phyloP scores from a whole-genome alignment of 148 eudicot species.

The Vaccinium myrtillus region DNA sequence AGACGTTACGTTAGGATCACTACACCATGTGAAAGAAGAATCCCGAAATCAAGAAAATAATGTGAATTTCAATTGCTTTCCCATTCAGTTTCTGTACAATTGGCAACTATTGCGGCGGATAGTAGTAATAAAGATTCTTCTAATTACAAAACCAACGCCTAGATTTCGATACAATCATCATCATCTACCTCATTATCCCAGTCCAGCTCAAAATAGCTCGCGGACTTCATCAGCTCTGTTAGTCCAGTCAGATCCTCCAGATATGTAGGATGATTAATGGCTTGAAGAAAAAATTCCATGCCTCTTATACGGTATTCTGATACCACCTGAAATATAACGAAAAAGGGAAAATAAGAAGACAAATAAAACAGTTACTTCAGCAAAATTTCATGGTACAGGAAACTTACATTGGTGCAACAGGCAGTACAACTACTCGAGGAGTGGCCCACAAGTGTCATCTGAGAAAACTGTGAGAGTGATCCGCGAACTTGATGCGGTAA shows the following conservation, averaged over 20 bases:
- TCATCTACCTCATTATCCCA: constrained; percentile 69
- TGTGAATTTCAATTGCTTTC: background rate
- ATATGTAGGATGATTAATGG: constrained; percentile 90
- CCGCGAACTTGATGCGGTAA: constrained; percentile 94
- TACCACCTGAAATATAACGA: constrained; percentile 54
- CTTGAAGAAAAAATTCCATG: constrained; percentile 74
- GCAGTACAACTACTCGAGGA: constrained; percentile 90
- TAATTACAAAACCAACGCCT: background rate
- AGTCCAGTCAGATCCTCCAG: constrained; percentile 91
- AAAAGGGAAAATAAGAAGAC: background rate
- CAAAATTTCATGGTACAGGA: background rate
- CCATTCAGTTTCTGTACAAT: constrained; percentile 19
- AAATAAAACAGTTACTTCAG: background rate
- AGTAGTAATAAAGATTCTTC: background rate
- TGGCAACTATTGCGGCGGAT: background rate
- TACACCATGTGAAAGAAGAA: background rate
- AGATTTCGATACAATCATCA: constrained; percentile 55
- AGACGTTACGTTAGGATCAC: background rate
- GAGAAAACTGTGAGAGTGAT: constrained; percentile 86
- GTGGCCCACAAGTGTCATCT: constrained; percentile 87
- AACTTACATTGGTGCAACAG: constrained; percentile 72
- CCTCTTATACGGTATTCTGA: constrained; percentile 64
- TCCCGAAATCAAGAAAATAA: background rate
- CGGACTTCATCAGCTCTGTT: constrained; percentile 76
- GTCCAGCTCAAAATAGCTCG: constrained; percentile 54